Base-by-base conservation (phyloP, 805 yeast species). In the Zygosaccharomyces gambellarensis region DNA sequence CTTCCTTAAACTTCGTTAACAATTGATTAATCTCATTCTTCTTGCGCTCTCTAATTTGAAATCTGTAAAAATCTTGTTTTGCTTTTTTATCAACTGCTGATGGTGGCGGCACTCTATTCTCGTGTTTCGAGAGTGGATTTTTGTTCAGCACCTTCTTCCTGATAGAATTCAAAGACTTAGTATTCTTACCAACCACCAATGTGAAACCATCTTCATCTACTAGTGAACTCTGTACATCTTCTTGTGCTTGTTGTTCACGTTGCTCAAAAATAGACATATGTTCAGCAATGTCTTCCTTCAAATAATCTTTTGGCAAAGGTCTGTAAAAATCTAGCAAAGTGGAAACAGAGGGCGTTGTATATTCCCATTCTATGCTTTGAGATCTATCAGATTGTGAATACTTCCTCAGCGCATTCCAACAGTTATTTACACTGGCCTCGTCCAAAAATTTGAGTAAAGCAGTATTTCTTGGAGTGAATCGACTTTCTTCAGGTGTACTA, bases 141-240 rank as follows among this genome's bases (percentile, higher is more conserved):
- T 51, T 64, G 46, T 67, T 64, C 31, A 67, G 49, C 21, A 65
- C 62, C 46, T 65, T 64, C 52, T 62, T 65, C 53, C 64, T 59
- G 38, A 65, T 60, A 11, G 69, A 62, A 43, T 66, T 67, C 66
- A 84, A 79, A 2, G 94, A 82, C 74, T 87, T 89, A 54, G 96
- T 79, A 63, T 87, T 90, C 44, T 87, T 77, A 9, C 94, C 89
- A 19, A 90, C 95, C 39, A 90, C 98, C 61, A 87, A 71, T 0
- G 96, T 89, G 70, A 90, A 90, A 2, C 97, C 98, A 65, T 90
- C 97, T 55, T 86, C 97, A 65, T 90, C 98, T 3, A 90, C 94
- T 29, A 79, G 60, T 40, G 79, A 75, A 25, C 78, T 76, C 71
- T 81, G 80, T 9, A 73, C 73, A 48, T 76, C 75, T 32, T 80